These are phyloP conservation scores for Alternaria longipes DNA, from an alignment of 2,329 filamentous ascomycete species.

Conservation along the genomic window DNA sequence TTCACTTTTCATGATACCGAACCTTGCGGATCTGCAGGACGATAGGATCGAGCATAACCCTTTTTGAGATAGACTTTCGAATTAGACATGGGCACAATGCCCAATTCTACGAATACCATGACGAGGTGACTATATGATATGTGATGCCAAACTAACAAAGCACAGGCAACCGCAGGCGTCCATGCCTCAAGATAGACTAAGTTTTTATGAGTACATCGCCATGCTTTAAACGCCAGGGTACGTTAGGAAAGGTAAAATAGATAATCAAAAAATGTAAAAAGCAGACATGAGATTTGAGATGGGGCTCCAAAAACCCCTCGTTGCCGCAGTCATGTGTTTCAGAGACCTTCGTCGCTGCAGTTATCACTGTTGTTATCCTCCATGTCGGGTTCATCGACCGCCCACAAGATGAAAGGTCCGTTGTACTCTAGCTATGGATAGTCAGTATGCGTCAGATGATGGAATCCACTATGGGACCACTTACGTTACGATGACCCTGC, in stretches of 20 bases:
- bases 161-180: background rate
- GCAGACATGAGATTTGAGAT: background rate
- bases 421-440: slow-evolving; percentile 29
- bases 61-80: background rate
- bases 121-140: background rate
- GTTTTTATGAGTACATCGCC: background rate
- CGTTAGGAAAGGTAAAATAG: background rate
- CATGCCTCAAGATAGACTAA: background rate
- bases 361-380: slow-evolving; percentile 10
- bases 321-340: background rate
- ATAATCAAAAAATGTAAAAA: background rate
- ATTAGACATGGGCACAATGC: background rate
- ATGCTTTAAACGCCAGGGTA: background rate
- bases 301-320: background rate
- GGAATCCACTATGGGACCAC: slow-evolving; percentile 5
- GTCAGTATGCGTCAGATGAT: slow-evolving; percentile 18
- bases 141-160: background rate
- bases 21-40: no score
- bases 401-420: slow-evolving; percentile 51
- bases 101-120: background rate
- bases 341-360: background rate
- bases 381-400: slow-evolving; percentile 36
- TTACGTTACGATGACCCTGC: slow-evolving; percentile 33
- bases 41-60: background rate
- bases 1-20: background rate